These are phyloP conservation scores for Tuber melanosporum DNA, from an alignment of 495 filamentous ascomycete genomes.

Conservation along the genomic window DNA sequence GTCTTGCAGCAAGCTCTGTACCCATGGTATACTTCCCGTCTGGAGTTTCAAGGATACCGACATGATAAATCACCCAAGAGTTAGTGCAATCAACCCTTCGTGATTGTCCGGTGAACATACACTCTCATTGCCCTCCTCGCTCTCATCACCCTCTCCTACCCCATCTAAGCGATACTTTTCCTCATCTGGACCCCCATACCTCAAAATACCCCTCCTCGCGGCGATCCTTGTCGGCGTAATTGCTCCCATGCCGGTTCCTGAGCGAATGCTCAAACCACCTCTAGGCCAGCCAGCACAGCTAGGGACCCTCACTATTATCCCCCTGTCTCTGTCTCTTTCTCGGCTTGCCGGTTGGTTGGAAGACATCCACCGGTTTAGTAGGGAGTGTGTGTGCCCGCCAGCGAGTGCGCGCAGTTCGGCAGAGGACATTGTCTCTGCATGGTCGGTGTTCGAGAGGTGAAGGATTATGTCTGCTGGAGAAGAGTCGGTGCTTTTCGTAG, in stretches of 20 bases:
- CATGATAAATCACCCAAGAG: not conserved
- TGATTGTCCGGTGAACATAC: not conserved
- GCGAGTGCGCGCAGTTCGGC: not conserved
- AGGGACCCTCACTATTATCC: not conserved
- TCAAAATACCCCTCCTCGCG: not conserved
- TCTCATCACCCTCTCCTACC: not conserved
- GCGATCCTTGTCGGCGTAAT: not conserved
- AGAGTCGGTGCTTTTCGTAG: not conserved
- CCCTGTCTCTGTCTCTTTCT: not conserved
- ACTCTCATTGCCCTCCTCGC: not conserved
- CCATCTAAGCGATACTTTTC: not conserved
- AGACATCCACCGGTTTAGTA: not conserved
- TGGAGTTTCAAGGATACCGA: not conserved
- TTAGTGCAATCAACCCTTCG: not conserved
- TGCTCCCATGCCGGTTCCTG: not conserved
- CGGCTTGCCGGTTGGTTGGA: not conserved
- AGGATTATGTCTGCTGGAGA: not conserved
- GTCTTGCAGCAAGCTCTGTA: not conserved
- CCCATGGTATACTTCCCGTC: not conserved
- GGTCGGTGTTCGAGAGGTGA: not conserved
- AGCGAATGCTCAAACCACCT: not conserved
- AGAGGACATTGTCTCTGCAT: not conserved
- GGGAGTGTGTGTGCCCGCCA: not conserved
- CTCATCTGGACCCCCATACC: not conserved
- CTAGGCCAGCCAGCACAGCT: not conserved